Conservation (phyloP, 2,329 filamentous ascomycete genomes). For the Dactylellina sp. region DNA sequence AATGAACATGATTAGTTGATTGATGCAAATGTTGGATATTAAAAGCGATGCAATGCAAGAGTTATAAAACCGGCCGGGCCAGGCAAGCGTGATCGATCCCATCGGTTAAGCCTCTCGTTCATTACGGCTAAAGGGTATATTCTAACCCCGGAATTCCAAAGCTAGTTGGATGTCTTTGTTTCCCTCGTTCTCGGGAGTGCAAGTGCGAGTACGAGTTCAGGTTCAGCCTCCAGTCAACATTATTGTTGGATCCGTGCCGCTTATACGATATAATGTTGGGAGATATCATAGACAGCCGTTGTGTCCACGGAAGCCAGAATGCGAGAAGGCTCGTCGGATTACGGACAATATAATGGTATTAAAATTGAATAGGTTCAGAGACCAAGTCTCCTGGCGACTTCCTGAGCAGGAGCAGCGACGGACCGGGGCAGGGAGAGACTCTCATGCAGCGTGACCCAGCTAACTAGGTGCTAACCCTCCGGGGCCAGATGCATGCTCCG, state of each 20-base stretch:
- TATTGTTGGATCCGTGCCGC: too few species aligned
- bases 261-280: neutral
- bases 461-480: conserved; percentile 32
- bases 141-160: too few species aligned
- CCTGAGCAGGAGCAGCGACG: conserved; percentile 40
- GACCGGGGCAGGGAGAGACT: conserved; percentile 32
- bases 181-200: too few species aligned
- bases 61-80: conserved; percentile 23
- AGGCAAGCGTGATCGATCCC: conserved; percentile 34
- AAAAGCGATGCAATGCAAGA: conserved; percentile 20
- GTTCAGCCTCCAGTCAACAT: too few species aligned
- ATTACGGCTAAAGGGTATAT: conserved; percentile 42
- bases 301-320: conserved; percentile 8
- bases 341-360: too few species aligned
- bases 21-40: neutral
- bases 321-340: conserved; percentile 1
- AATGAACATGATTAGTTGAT: neutral
- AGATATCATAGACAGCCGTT: neutral
- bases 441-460: conserved; percentile 33
- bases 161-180: too few species aligned
- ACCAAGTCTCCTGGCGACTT: conserved; percentile 43
- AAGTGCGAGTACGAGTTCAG: too few species aligned
- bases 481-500: conserved; percentile 51
- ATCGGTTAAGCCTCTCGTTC: conserved; percentile 42
- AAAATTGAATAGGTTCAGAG: neutral